Evolutionary conservation across 169 alveolate species (phyloP).

Genomic region (Plasmodium sp.): DNA sequence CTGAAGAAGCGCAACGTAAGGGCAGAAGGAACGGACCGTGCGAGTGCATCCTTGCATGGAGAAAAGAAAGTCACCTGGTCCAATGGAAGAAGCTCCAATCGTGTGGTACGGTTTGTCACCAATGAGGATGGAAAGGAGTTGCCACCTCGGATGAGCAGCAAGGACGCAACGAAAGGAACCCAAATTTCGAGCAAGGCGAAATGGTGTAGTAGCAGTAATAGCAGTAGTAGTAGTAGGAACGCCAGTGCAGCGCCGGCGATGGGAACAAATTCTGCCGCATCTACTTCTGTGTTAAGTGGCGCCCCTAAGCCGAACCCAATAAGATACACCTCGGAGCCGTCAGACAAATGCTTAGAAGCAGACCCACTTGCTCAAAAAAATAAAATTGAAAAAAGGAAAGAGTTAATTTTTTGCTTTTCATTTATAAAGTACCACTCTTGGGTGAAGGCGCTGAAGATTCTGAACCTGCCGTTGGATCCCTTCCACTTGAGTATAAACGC

Average conservation of each 20-base stretch:
- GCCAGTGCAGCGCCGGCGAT: background rate
- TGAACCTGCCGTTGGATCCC: slow-evolving; percentile 45
- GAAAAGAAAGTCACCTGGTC: background rate
- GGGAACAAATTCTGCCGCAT: background rate
- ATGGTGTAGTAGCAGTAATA: background rate
- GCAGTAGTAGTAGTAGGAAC: background rate
- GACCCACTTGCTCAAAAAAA: background rate
- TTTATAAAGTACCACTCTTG: slow-evolving; percentile 59
- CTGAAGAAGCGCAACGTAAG: background rate
- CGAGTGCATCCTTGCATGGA: background rate
- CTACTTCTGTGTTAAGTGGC: background rate
- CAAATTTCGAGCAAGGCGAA: background rate
- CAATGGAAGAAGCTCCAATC: background rate
- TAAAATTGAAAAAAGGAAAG: slow-evolving; percentile 1
- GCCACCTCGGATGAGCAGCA: background rate
- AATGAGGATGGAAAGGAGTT: background rate
- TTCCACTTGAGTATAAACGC: slow-evolving; percentile 59
- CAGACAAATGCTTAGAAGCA: background rate
- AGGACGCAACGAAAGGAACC: background rate
- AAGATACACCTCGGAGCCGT: background rate
- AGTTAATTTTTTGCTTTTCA: slow-evolving; percentile 52
- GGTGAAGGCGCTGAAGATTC: slow-evolving; percentile 51
- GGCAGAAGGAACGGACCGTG: background rate
- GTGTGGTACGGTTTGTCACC: background rate
- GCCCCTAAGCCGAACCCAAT: background rate